phyloP scores from a whole-genome alignment of 306 rosid species.

The Fagus crenata region DNA sequence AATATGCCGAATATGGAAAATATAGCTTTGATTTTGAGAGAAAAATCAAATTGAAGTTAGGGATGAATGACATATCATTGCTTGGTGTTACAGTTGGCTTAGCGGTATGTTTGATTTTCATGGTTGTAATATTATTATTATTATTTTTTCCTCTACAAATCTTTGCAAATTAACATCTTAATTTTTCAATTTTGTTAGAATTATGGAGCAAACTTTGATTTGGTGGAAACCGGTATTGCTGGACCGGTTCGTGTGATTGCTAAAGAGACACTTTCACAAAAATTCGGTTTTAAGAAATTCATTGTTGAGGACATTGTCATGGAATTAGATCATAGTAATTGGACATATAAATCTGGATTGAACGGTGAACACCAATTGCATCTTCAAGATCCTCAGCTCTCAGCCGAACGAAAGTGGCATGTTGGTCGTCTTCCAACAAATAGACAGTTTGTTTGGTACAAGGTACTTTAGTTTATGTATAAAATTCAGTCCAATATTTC shows the following conservation, averaged over 20 bases:
- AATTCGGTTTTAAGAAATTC: background rate
- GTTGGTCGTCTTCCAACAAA: conserved; percentile 15
- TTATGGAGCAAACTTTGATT: conserved; percentile 30
- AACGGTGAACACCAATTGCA: conserved; percentile 21
- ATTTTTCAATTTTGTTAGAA: conserved; percentile 19
- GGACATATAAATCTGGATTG: conserved; percentile 37
- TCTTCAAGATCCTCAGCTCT: background rate
- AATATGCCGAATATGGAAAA: conserved; percentile 27
- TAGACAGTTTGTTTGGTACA: conserved; percentile 32
- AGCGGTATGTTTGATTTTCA: conserved; percentile 18
- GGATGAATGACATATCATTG: conserved; percentile 31
- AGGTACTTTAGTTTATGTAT: conserved; percentile 24
- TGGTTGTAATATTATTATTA: background rate
- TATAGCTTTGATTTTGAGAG: conserved; percentile 26
- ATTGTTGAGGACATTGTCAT: background rate
- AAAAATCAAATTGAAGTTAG: conserved; percentile 18
- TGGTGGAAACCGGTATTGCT: conserved; percentile 17
- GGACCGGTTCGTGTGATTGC: conserved; percentile 34
- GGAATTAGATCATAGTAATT: conserved; percentile 18
- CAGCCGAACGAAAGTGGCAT: background rate
- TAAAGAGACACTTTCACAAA: background rate
- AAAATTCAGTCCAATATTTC: background rate
- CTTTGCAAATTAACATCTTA: background rate
- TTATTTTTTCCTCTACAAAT: no score
- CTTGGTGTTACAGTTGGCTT: conserved; percentile 45